phyloP scores from a whole-genome alignment of 225 moss, liverwort and hornwort genomes.

The Takakia lepidozioides region DNA sequence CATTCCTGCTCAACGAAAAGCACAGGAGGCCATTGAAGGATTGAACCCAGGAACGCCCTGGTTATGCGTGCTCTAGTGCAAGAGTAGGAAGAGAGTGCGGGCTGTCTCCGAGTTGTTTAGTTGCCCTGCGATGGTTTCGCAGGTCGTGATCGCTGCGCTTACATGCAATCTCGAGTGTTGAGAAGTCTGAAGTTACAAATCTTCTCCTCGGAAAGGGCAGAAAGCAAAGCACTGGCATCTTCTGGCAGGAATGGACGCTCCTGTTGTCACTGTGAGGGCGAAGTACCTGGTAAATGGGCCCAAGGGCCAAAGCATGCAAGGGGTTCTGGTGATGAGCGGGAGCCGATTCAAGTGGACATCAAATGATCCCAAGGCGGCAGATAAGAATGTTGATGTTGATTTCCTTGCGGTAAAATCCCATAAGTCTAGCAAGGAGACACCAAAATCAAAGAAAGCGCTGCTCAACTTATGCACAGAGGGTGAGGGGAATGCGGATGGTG shows the following conservation, averaged over 20 bases:
- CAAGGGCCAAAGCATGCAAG: slow-evolving; percentile 49
- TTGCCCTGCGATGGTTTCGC: no score
- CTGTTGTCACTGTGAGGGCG: slow-evolving; percentile 65
- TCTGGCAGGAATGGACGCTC: slow-evolving; percentile 55
- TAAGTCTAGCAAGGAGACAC: slow-evolving; percentile 68
- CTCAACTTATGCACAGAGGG: slow-evolving; percentile 73
- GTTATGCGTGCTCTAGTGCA: no score
- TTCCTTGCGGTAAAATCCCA: slow-evolving; percentile 53
- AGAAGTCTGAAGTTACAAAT: no score
- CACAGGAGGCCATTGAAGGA: no score
- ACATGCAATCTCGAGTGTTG: no score
- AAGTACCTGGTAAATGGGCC: slow-evolving; percentile 57
- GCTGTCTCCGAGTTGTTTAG: no score
- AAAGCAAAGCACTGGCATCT: no score
- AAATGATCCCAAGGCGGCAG: slow-evolving; percentile 32
- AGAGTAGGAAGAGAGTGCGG: no score
- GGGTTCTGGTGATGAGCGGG: slow-evolving; percentile 65
- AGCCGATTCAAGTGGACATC: slow-evolving; percentile 72
- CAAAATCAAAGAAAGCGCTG: slow-evolving; percentile 58
- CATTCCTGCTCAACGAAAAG: no score
- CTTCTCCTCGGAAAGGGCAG: no score
- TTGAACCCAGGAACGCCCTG: no score
- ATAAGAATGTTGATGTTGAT: slow-evolving; percentile 46
- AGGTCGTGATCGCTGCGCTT: no score
- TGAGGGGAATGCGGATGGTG: slow-evolving; percentile 60